Conservation (phyloP, 805 yeast genomes). For the Yarrowia sp. region DNA sequence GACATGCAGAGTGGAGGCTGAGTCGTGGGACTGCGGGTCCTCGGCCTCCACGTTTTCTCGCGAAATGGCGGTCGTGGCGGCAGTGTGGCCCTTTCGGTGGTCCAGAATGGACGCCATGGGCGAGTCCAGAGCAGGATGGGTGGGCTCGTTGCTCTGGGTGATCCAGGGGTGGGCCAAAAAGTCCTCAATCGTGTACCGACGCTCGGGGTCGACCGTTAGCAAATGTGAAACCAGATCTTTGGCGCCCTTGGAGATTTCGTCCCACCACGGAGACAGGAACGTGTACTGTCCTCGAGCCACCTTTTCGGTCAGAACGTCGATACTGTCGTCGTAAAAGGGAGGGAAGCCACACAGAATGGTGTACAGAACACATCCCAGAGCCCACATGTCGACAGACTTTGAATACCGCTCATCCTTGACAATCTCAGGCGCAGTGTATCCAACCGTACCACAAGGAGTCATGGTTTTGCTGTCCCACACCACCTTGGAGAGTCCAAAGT, state of each 20-base stretch:
- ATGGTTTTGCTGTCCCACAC: slow-evolving; percentile 83
- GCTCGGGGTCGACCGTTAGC: slow-evolving; percentile 65
- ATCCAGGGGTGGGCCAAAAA: slow-evolving; percentile 79
- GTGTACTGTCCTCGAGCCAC: slow-evolving; percentile 78
- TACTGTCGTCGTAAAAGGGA: slow-evolving; percentile 86
- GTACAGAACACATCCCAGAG: slow-evolving; percentile 91
- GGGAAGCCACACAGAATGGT: slow-evolving; percentile 96
- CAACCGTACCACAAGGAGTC: slow-evolving; percentile 98
- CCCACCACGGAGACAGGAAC: slow-evolving; percentile 86
- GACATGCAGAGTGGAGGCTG: not conserved
- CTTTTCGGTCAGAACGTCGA: slow-evolving; percentile 68
- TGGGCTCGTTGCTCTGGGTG: slow-evolving; percentile 35
- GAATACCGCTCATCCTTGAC: slow-evolving; percentile 91
- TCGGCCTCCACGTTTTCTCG: slow-evolving; percentile 15
- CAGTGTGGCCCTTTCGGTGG: slow-evolving; percentile 15
- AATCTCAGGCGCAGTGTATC: slow-evolving; percentile 97
- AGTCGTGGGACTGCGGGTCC: not conserved
- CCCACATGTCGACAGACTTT: slow-evolving; percentile 98
- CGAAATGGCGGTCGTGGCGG: slow-evolving; percentile 14
- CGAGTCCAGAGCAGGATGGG: slow-evolving; percentile 31
- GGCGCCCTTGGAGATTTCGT: slow-evolving; percentile 66
- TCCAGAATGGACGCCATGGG: slow-evolving; percentile 29
- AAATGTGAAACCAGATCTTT: slow-evolving; percentile 64
- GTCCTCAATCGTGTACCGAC: slow-evolving; percentile 67
- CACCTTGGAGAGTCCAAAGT: slow-evolving; percentile 90